Evolutionary conservation across 192 early-diverging fungal genomes (phyloP).

Genomic region (Coemansia sp.): DNA sequence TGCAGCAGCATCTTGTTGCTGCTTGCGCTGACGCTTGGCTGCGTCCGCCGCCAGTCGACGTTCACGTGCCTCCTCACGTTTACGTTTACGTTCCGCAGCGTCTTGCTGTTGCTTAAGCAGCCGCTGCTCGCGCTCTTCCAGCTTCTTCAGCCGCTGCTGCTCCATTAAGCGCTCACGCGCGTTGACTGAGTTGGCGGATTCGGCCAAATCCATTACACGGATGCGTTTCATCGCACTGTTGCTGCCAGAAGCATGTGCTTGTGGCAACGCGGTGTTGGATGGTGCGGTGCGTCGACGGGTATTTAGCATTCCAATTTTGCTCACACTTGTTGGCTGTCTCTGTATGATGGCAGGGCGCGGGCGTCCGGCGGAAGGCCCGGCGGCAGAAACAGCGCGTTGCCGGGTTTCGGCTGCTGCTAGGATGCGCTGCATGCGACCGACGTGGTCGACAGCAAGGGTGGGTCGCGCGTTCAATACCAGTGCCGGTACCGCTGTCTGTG

Average conservation of each 20-base stretch:
- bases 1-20: not conserved
- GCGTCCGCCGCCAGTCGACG: constrained; percentile 13
- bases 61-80: constrained; percentile 25
- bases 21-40: constrained; percentile 1
- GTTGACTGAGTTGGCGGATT: constrained; percentile 14
- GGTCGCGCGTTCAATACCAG: constrained; percentile 19
- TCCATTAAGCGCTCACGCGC: constrained; percentile 33
- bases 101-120: constrained; percentile 27
- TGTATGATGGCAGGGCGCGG: not conserved
- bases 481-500: not conserved
- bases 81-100: constrained; percentile 31
- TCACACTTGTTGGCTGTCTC: not conserved
- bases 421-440: constrained; percentile 28
- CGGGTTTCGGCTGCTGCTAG: constrained; percentile 18
- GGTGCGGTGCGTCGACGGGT: constrained; percentile 17
- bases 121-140: constrained; percentile 32
- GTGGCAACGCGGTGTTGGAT: constrained; percentile 23
- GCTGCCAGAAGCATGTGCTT: constrained; percentile 3
- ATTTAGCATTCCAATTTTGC: constrained; percentile 30
- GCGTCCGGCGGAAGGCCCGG: constrained; percentile 2
- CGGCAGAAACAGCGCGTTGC: not conserved
- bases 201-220: constrained; percentile 23
- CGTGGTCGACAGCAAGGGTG: constrained; percentile 31
- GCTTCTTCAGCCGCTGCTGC: constrained; percentile 14
- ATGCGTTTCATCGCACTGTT: constrained; percentile 18